These are phyloP conservation scores for Metarhizium brunneum DNA, from an alignment of 2,329 filamentous ascomycete genomes.

Conservation along the genomic window DNA sequence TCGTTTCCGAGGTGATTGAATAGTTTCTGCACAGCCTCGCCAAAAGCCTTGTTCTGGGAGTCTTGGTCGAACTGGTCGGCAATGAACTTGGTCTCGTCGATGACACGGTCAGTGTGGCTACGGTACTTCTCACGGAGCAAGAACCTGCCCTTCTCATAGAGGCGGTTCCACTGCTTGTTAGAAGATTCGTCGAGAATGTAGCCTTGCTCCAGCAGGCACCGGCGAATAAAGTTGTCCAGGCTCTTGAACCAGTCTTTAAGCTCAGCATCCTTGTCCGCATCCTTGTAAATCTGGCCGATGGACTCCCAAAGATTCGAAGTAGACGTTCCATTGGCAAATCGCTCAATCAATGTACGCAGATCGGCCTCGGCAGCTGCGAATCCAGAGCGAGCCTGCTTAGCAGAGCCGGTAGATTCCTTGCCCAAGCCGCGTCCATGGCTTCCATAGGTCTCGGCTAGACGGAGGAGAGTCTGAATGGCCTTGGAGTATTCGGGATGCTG, in stretches of 20 bases:
- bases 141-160: conserved; percentile 80
- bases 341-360: conserved; percentile 74
- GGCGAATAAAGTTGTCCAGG: conserved; percentile 68
- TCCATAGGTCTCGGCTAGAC: conserved; percentile 76
- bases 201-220: conserved; percentile 78
- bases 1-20: conserved; percentile 86
- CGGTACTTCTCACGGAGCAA: conserved; percentile 85
- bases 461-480: conserved; percentile 81
- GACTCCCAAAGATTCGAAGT: conserved; percentile 77
- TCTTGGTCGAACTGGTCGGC: conserved; percentile 85
- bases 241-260: conserved; percentile 83
- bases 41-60: conserved; percentile 75
- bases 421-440: conserved; percentile 60
- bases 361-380: conserved; percentile 68
- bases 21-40: conserved; percentile 65
- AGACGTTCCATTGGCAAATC: conserved; percentile 92
- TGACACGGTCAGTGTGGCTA: conserved; percentile 71
- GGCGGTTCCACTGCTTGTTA: conserved; percentile 69
- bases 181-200: conserved; percentile 79
- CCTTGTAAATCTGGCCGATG: conserved; percentile 75
- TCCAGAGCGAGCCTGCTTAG: conserved; percentile 63
- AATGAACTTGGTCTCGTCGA: conserved; percentile 87
- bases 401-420: conserved; percentile 54
- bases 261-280: conserved; percentile 79
- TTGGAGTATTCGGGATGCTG: conserved; percentile 88